These are phyloP conservation scores for Thelephora terrestris DNA, from an alignment of 1,284 basidiomycete species.

Conservation along the genomic window DNA sequence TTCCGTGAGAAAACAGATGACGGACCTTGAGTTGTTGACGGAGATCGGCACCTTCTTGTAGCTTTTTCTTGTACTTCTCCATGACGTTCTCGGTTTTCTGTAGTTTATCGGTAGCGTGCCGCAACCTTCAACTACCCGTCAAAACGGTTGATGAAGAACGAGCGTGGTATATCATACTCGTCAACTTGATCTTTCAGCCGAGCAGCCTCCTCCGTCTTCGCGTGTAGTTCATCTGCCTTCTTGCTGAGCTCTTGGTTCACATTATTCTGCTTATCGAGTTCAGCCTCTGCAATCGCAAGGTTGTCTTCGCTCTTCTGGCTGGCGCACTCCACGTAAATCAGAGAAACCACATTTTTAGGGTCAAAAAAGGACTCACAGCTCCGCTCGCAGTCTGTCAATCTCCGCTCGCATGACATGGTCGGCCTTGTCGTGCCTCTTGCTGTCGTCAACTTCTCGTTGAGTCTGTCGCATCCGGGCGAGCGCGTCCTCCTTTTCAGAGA, in stretches of 20 bases:
- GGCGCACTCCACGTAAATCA: slow-evolving; percentile 20
- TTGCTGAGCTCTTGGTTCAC: slow-evolving; percentile 65
- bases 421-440: slow-evolving; percentile 50
- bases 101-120: slow-evolving; percentile 82
- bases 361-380: slow-evolving; percentile 53
- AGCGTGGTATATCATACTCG: slow-evolving; percentile 48
- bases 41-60: slow-evolving; percentile 88
- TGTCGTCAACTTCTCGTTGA: slow-evolving; percentile 46
- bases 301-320: slow-evolving; percentile 90
- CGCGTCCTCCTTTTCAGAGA: slow-evolving; percentile 66
- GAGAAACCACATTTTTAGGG: neutral
- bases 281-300: slow-evolving; percentile 67
- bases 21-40: slow-evolving; percentile 76
- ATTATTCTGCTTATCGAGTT: slow-evolving; percentile 67
- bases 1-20: neutral
- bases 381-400: slow-evolving; percentile 66
- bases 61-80: slow-evolving; percentile 98
- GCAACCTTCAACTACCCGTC: slow-evolving; percentile 42
- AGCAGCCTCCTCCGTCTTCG: slow-evolving; percentile 64
- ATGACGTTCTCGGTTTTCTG: slow-evolving; percentile 95
- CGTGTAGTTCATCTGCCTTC: slow-evolving; percentile 77
- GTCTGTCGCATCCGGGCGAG: slow-evolving; percentile 44
- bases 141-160: slow-evolving; percentile 1
- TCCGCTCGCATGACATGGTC: slow-evolving; percentile 67
- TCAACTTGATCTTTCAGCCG: slow-evolving; percentile 90